A percentile compares a stretch with the other conserved stretches of the same genome.
These are phyloP conservation scores for Peltaster fructicola DNA, from an alignment of 2,329 filamentous ascomycete genomes.

Conservation along the genomic window DNA sequence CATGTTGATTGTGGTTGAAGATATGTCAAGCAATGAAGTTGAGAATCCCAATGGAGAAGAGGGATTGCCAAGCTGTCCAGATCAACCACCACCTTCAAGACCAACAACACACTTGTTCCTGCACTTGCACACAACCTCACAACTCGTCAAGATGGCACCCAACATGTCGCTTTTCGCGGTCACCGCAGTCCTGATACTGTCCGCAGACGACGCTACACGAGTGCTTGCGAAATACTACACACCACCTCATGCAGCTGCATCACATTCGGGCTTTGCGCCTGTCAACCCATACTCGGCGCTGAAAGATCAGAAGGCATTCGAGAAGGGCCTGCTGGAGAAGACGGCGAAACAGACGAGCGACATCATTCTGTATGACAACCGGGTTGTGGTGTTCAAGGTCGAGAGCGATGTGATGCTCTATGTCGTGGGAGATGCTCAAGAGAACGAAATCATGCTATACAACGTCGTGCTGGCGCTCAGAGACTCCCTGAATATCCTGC, in stretches of 20 bases:
- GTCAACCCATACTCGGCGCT: slow-evolving; percentile 69
- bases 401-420: slow-evolving; percentile 96
- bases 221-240: slow-evolving; percentile 91
- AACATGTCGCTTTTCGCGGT: slow-evolving; percentile 38
- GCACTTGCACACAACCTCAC: neutral
- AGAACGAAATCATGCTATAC: slow-evolving; percentile 95
- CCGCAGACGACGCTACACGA: slow-evolving; percentile 72
- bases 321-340: slow-evolving; percentile 90
- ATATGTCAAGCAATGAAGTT: too few species aligned
- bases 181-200: slow-evolving; percentile 32
- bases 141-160: slow-evolving; percentile 26
- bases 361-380: slow-evolving; percentile 94
- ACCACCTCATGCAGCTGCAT: slow-evolving; percentile 48
- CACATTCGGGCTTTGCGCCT: slow-evolving; percentile 38
- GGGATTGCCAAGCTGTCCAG: too few species aligned
- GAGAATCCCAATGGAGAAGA: too few species aligned
- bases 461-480: slow-evolving; percentile 77
- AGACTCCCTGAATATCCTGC: slow-evolving; percentile 74
- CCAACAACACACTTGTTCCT: too few species aligned
- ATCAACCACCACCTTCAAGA: too few species aligned
- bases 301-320: slow-evolving; percentile 90
- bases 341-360: slow-evolving; percentile 89
- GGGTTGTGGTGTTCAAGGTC: slow-evolving; percentile 92
- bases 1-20: too few species aligned
- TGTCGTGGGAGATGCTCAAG: slow-evolving; percentile 74